Evolutionary conservation across 2,329 filamentous ascomycete species (phyloP).

Genomic region (Venturiaceae sp.): DNA sequence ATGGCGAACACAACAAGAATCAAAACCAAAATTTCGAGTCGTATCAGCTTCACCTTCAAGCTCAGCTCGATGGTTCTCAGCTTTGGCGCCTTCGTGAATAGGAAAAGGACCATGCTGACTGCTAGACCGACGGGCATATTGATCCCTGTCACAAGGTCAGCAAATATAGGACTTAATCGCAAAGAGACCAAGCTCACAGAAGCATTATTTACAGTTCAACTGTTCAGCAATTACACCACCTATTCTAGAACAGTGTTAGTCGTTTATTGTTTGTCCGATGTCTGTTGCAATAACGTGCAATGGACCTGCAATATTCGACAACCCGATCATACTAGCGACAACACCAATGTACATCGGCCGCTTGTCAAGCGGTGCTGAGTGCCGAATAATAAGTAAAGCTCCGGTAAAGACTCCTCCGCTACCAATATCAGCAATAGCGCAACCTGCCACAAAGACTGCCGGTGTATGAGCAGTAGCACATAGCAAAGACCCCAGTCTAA

Average conservation of each 20-base stretch:
- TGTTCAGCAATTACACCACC: constrained; percentile 17
- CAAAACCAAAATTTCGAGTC: constrained; percentile 32
- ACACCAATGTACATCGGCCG: constrained; percentile 9
- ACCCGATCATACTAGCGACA: constrained; percentile 5
- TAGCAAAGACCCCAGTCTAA: constrained; percentile 11
- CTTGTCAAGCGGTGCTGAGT: constrained; percentile 8
- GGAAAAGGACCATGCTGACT: constrained; percentile 11
- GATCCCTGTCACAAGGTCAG: constrained; percentile 16
- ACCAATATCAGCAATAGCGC: constrained; percentile 12
- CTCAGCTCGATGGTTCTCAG: constrained; percentile 9
- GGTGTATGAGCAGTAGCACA: constrained; percentile 11
- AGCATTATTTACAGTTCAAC: constrained; percentile 15
- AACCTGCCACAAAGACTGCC: constrained; percentile 11
- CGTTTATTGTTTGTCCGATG: background rate
- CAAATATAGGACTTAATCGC: background rate
- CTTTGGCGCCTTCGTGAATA: constrained; percentile 12
- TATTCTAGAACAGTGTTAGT: constrained; percentile 22
- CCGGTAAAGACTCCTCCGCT: constrained; percentile 10
- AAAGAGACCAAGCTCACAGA: constrained; percentile 1
- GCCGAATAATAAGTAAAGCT: constrained; percentile 6
- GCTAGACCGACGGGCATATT: constrained; percentile 16
- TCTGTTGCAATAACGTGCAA: background rate
- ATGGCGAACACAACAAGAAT: constrained; percentile 19
- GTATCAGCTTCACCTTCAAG: constrained; percentile 36
- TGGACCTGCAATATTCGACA: constrained; percentile 6